Evolutionary conservation across 257 asterid genomes (phyloP).

Genomic region (Fraxinus cuspidata): DNA sequence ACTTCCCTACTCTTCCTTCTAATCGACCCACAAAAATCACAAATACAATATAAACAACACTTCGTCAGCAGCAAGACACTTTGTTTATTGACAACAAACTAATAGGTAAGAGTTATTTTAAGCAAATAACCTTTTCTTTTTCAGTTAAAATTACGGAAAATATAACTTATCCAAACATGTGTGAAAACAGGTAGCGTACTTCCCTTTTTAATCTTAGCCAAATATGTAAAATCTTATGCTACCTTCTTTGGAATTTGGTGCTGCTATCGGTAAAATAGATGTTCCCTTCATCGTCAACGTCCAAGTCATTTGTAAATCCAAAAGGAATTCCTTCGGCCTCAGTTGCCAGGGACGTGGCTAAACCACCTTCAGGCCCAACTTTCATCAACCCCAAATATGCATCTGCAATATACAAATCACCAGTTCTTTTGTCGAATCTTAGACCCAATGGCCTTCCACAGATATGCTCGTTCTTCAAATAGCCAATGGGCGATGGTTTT

Average conservation of each 20-base stretch:
- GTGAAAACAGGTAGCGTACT: background rate
- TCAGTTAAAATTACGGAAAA: background rate
- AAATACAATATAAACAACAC: background rate
- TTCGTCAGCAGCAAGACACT: background rate
- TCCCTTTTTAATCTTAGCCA: background rate
- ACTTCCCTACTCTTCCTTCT: background rate
- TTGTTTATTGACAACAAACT: background rate
- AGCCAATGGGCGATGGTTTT: slow-evolving; percentile 58
- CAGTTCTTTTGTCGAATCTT: slow-evolving; percentile 74
- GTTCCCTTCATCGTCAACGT: slow-evolving; percentile 79
- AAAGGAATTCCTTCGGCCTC: slow-evolving; percentile 88
- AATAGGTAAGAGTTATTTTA: background rate
- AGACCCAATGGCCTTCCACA: slow-evolving; percentile 98
- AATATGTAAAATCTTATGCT: background rate
- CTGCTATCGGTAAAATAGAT: slow-evolving; percentile 95
- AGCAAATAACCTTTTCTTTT: background rate
- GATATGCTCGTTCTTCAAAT: slow-evolving; percentile 81
- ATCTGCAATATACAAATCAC: slow-evolving; percentile 92
- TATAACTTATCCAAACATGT: background rate
- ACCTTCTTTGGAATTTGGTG: slow-evolving; percentile 77
- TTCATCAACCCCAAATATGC: slow-evolving; percentile 95
- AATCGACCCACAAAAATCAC: background rate
- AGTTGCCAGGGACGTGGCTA: slow-evolving; percentile 65
- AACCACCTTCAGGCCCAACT: slow-evolving; percentile 96
- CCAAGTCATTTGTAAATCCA: slow-evolving; percentile 79